Conservation (phyloP, 2,329 filamentous ascomycete genomes). For the Orbilia brochopaga region DNA sequence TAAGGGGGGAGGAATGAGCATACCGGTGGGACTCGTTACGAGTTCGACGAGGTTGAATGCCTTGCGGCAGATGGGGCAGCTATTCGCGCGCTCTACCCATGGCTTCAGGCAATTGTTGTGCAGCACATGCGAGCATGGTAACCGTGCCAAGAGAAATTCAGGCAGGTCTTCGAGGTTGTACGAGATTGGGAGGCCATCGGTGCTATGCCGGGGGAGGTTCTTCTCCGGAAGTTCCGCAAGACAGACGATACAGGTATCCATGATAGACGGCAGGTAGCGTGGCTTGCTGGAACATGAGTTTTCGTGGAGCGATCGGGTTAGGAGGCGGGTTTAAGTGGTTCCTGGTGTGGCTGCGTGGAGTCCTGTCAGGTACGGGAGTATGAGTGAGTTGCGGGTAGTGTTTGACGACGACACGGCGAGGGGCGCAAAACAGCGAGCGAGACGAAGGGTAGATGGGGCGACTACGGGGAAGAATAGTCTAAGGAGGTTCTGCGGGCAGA, state of each 20-base stretch:
- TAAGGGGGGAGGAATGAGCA: conserved; percentile 3
- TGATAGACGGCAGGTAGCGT: conserved; percentile 33
- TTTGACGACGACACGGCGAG: conserved; percentile 10
- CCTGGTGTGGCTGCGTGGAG: conserved; percentile 23
- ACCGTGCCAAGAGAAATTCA: conserved; percentile 56
- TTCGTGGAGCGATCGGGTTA: conserved; percentile 16
- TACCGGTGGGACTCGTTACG: conserved; percentile 59
- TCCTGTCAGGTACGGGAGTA: conserved; percentile 46
- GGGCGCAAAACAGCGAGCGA: conserved; percentile 36
- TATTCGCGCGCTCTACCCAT: conserved; percentile 96
- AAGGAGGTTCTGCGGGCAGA: conserved; percentile 9
- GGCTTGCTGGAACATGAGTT: conserved; percentile 49
- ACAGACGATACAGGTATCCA: conserved; percentile 69
- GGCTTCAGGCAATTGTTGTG: conserved; percentile 91
- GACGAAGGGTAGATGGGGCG: not conserved
- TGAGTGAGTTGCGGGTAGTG: conserved; percentile 43
- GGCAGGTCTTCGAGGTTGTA: conserved; percentile 57
- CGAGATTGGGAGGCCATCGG: conserved; percentile 62
- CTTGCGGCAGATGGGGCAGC: conserved; percentile 93
- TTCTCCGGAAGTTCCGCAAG: conserved; percentile 70
- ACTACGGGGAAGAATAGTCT: not conserved
- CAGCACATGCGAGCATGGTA: conserved; percentile 79
- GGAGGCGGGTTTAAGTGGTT: conserved; percentile 22
- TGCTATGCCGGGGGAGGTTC: conserved; percentile 55
- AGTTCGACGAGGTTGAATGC: conserved; percentile 90